These are phyloP conservation scores for Kodamaea derodonti DNA, from an alignment of 1,139 yeast genomes.

Conservation along the genomic window DNA sequence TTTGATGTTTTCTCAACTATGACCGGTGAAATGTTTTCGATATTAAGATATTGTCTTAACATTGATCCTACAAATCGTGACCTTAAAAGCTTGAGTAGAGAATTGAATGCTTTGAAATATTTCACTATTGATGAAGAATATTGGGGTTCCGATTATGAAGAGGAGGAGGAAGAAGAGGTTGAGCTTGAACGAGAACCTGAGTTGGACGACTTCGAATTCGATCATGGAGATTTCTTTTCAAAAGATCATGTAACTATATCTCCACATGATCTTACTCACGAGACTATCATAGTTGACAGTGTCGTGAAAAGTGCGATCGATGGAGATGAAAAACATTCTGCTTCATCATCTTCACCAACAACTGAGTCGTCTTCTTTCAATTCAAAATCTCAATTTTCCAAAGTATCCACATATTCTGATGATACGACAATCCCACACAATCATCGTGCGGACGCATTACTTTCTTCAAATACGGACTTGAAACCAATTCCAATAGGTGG, in stretches of 20 bases:
- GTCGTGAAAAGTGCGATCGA: neutral
- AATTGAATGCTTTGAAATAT: conserved; percentile 55
- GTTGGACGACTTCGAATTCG: conserved; percentile 11
- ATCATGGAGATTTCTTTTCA: conserved; percentile 18
- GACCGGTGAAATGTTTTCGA: conserved; percentile 83
- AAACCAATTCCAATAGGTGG: conserved; percentile 44
- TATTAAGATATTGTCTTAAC: conserved; percentile 71
- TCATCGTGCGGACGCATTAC: conserved; percentile 44
- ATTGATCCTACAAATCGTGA: conserved; percentile 87
- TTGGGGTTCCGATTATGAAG: conserved; percentile 45
- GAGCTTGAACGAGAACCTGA: conserved; percentile 35
- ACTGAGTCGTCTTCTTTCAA: conserved; percentile 10
- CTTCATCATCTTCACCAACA: conserved; percentile 8
- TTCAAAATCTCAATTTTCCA: conserved; percentile 6
- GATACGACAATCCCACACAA: conserved; percentile 31
- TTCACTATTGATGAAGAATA: conserved; percentile 86
- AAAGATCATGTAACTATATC: conserved; percentile 6
- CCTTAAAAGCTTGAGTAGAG: conserved; percentile 54
- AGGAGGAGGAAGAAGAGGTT: conserved; percentile 30
- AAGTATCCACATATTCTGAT: conserved; percentile 6
- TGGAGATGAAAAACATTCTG: neutral
- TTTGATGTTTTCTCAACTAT: conserved; percentile 90
- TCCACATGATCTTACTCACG: conserved; percentile 7
- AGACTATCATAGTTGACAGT: neutral
- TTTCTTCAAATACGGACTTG: conserved; percentile 37